Base-by-base conservation (phyloP, 2,329 filamentous ascomycete species). In the Colletotrichum sp. region DNA sequence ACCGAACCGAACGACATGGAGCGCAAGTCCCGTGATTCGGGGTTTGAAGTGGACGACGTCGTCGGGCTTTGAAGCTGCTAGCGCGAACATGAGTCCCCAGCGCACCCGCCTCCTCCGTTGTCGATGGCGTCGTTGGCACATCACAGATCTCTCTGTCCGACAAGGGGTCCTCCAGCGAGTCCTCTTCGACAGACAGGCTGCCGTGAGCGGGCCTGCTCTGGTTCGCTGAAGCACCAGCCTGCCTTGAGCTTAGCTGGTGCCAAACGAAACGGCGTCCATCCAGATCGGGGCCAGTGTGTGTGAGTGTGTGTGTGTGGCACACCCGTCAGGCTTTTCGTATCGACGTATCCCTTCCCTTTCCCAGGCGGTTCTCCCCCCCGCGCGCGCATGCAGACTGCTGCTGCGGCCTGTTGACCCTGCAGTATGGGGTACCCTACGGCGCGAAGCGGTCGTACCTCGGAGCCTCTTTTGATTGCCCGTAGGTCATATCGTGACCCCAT, bases 361-460 rank as follows among this genome's bases (percentile, higher is more conserved):
- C 21, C n/a, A 49, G 67, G 21, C 39, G 30, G 26, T 21, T n/a
- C 24, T 57, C 36, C 52, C 39, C 34, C 39, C 39, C 39, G 39
- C 39, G 39, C 66, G 36, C 39, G 39, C 63, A 36, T 71, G 60
- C 68, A 55, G 26, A 28, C 59, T 71, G 44, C 39, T 55, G 69
- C 65, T 63, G 68, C 21, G 30, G 69, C 64, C 30, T 69, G 60
- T 73, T 32, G 71, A 57, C 72, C 66, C 62, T 77, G 75, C 65
- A 71, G 72, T 75, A 68, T 65, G 49, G 73, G 63, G 57, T 71
- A 39, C 57, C 62, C 39, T 49, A 64, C 44, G 59, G 68, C 44
- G 75, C 71, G 74, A 65, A 79, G 77, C 81, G 81, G 81, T 81
- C 79, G 78, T 82, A 82, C 78, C 74, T 83, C 82, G 82, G 81